Base-by-base conservation (phyloP, 1,284 basidiomycete species). In the Pulchroboletus neoregius region DNA sequence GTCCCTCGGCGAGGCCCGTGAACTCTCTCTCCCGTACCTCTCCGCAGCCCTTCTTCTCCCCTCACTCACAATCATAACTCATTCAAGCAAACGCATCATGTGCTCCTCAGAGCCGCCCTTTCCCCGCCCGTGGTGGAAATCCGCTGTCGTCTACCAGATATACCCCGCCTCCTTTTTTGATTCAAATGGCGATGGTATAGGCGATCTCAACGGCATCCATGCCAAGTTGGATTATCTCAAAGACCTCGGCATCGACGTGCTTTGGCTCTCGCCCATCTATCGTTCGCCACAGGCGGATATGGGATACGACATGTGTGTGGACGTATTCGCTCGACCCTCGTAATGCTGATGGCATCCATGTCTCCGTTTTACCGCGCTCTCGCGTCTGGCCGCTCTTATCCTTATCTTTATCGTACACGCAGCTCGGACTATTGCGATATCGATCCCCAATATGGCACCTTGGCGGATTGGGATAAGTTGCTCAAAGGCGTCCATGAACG, bases 201-300 rank as follows among this genome's bases (percentile, higher is more conserved):
- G 88, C 11, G 87, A 91, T 65, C 72, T 91, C 26, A 74, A 75
- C 31, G 85, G 86, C 12, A 87, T 91, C 52, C 66, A 70, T 30
- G 59, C 69, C 23, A 83, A 84, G 59, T 70, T 90, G 9, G 82
- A 84, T 57, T 87, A 91, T 65, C 71, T 91, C 50, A 75, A 80
- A 55, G 73, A 78, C 49, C 71, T 91, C 7, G 87, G 86, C 4
- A 76, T 83, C 16, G 82, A 88, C 56, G 78, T 86, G 2, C 63
- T 90, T 24, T 91, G 87, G 87, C 68, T 90, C 24, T 80, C 74
- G 4, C 87, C 89, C 20, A 85, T 90, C 50, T 90, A 87, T 67
- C 73, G 74, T 43, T 82, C 78, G 5, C 84, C 84, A 0, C 67
- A 79, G 49, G 79, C 78, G 16, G 84, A 89, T 65, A 86, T 87